Conservation (phyloP, 106 monocot species). For the Apostasia shenzhenica region DNA sequence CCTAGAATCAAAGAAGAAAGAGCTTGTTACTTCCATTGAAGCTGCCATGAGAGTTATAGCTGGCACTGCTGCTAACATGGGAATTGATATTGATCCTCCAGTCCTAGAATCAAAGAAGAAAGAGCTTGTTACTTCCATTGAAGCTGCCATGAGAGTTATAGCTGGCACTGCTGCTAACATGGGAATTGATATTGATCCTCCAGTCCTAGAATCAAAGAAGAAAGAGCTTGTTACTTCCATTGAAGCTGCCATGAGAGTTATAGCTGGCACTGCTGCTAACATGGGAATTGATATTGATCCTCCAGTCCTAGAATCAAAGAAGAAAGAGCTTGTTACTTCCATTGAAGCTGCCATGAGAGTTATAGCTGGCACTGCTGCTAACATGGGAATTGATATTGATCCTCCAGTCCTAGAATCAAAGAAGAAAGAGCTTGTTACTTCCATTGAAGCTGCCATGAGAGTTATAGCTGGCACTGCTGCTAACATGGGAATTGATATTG, state of each 20-base stretch:
- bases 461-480: slow-evolving; percentile 95
- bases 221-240: slow-evolving; percentile 64
- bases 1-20: slow-evolving; percentile 76
- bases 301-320: slow-evolving; percentile 68
- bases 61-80: slow-evolving; percentile 98
- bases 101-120: slow-evolving; percentile 77
- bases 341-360: slow-evolving; percentile 93
- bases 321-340: slow-evolving; percentile 61
- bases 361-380: slow-evolving; percentile 94
- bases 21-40: slow-evolving; percentile 53
- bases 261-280: slow-evolving; percentile 95
- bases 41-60: slow-evolving; percentile 94
- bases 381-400: slow-evolving; percentile 94
- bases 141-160: slow-evolving; percentile 91
- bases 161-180: slow-evolving; percentile 97
- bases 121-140: slow-evolving; percentile 48
- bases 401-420: slow-evolving; percentile 79
- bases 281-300: slow-evolving; percentile 98
- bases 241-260: slow-evolving; percentile 90
- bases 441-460: slow-evolving; percentile 86
- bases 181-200: slow-evolving; percentile 95
- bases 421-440: slow-evolving; percentile 67
- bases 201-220: slow-evolving; percentile 69
- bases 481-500: slow-evolving; percentile 93
- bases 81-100: slow-evolving; percentile 89